Percentiles rank a stretch among this genome's conserved stretches.
These are phyloP conservation scores for Skeletonema menzelii DNA, from an alignment of 108 stramenopile genomes.

Conservation along the genomic window DNA sequence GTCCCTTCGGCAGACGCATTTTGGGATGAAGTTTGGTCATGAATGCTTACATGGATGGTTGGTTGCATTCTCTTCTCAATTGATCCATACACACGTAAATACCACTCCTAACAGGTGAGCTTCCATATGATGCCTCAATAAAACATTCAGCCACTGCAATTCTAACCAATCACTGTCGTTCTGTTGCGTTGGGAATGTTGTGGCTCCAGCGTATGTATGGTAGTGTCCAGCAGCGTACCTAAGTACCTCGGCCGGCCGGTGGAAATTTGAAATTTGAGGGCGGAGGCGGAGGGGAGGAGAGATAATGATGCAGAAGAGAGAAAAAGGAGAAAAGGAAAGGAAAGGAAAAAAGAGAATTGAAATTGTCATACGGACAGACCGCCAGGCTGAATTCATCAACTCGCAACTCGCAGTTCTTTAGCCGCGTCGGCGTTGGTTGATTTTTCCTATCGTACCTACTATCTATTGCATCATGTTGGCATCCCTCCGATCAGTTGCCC, in stretches of 20 bases:
- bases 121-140: too few relatives aligned
- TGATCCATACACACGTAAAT: too few relatives aligned
- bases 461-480: slow-evolving; percentile 24
- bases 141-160: too few relatives aligned
- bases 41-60: not conserved
- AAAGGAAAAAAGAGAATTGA: not conserved
- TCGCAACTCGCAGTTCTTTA: not conserved
- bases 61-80: not conserved
- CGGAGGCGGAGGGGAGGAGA: not conserved
- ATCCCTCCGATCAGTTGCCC: slow-evolving; percentile 33
- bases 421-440: not conserved
- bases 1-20: slow-evolving; percentile 21
- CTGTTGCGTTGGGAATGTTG: too few relatives aligned
- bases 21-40: not conserved
- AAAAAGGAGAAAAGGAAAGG: not conserved
- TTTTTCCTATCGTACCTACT: not conserved
- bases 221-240: too few relatives aligned
- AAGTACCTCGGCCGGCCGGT: too few relatives aligned
- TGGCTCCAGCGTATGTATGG: too few relatives aligned
- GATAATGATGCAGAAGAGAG: too few relatives aligned
- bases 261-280: too few relatives aligned
- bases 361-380: not conserved
- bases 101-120: too few relatives aligned
- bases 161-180: too few relatives aligned
- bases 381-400: not conserved